These are phyloP conservation scores for Monascus ruber DNA, from an alignment of 2,329 filamentous ascomycete species.

Conservation along the genomic window DNA sequence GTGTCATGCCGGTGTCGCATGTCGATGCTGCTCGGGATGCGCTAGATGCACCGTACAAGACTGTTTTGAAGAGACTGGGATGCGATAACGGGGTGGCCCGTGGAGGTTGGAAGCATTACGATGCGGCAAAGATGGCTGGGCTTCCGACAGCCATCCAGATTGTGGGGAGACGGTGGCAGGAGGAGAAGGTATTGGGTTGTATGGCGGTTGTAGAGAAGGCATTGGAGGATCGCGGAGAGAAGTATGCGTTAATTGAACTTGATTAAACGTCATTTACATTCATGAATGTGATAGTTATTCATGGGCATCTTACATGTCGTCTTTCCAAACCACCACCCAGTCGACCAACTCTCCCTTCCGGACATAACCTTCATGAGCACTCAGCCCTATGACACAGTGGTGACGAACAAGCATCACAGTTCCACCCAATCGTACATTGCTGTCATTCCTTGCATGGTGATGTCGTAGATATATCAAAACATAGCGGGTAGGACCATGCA, in stretches of 20 bases:
- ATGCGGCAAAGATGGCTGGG: constrained; percentile 72
- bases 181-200: constrained; percentile 73
- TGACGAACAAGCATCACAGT: no score
- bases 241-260: constrained; percentile 27
- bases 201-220: constrained; percentile 73
- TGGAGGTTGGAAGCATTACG: constrained; percentile 78
- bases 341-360: no score
- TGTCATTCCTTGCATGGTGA: no score
- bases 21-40: constrained; percentile 63
- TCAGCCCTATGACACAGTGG: no score
- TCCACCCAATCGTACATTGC: no score
- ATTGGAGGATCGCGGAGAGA: constrained; percentile 40
- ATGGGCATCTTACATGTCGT: no score
- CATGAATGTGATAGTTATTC: no score
- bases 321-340: no score
- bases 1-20: constrained; percentile 73
- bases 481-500: no score
- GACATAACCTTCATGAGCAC: no score
- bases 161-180: constrained; percentile 66
- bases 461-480: no score
- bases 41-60: constrained; percentile 41
- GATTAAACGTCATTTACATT: constrained; percentile 11
- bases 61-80: constrained; percentile 23
- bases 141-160: constrained; percentile 79
- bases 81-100: constrained; percentile 64